Base-by-base conservation (phyloP, 1,284 basidiomycete genomes). In the Ceratobasidium sp. region DNA sequence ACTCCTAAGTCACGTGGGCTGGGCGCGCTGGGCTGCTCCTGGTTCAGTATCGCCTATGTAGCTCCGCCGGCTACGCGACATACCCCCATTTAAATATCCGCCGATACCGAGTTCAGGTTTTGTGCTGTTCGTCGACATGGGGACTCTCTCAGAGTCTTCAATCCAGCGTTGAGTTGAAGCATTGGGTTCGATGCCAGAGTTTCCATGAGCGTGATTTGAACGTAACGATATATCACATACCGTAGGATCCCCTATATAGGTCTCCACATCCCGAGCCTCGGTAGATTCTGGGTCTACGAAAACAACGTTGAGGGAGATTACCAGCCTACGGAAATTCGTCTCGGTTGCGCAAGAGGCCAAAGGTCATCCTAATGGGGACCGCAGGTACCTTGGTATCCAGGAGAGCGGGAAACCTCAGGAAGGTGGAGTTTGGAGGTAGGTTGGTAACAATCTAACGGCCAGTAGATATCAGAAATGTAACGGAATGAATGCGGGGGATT, bases 381-480 rank as follows among this genome's bases (percentile, higher is more conserved):
- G 88, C 85, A 1, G 82, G 82, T 43, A 67, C 38, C 28, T 28
- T 43, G 35, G 93, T 84, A 2, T 83, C 79, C 14, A 81, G 77
- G 88, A 83, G 35, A 84, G 79, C n/a, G 57, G 94, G 84, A 79
- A 94, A 93, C 41, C 87, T 86, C 49, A 92, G 83, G 77, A 94
- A 93, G 80, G 95, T 95, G 13, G 93, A 94, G 77, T 94, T 94
- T 0, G 91, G 93, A 49, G 84, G 84, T 0, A 90, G 88, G 78
- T 94, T 94, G 81, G 91, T 88, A 16, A 93, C 92, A 76, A 92
- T 89, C 89, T 91, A 76, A 0, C 63, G n/a, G 73, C 26, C 21
- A 50, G 61, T 4, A 61, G 18, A 18, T 26, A n/a, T 63, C 8
- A 62, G 23, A 23, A 44, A 23, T 35, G 54, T 41, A 43, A 57